These are phyloP conservation scores for Rhodotorula taiwanensis DNA, from an alignment of 768 basidiomycete genomes.

Conservation along the genomic window DNA sequence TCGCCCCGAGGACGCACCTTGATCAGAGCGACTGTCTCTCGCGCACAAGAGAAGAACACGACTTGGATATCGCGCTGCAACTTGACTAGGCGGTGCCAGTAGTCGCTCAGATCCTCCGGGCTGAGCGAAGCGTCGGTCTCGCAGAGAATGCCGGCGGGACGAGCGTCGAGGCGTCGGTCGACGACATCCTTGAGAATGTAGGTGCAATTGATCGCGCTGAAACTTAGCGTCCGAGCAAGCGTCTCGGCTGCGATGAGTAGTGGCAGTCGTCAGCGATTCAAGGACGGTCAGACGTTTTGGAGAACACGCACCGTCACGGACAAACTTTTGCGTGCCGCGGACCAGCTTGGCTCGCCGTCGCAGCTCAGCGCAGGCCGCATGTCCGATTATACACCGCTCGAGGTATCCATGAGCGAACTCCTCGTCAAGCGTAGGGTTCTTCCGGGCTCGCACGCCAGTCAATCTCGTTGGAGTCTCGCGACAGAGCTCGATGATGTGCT, in stretches of 20 bases:
- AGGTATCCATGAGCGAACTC: not conserved
- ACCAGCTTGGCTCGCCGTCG: not conserved
- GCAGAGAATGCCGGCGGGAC: not conserved
- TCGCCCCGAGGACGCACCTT: not conserved
- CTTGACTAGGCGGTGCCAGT: not conserved
- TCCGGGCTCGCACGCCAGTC: not conserved
- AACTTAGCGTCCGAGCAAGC: slow-evolving; percentile 1
- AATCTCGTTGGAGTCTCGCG: not conserved
- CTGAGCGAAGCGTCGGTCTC: not conserved
- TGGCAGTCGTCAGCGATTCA: no score
- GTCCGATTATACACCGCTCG: not conserved
- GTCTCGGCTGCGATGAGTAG: not conserved
- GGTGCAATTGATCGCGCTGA: not conserved
- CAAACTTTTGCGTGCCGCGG: not conserved
- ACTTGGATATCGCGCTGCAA: not conserved
- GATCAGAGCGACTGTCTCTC: not conserved
- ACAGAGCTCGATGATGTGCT: not conserved
- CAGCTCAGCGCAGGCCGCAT: not conserved
- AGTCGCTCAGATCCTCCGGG: not conserved
- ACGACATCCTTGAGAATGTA: not conserved
- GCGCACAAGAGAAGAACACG: not conserved
- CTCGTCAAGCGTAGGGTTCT: not conserved
- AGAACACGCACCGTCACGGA: not conserved
- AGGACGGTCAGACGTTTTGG: no score
- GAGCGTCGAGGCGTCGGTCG: not conserved